Evolutionary conservation across 768 basidiomycete genomes (phyloP).

Genomic region (Boletellus emodensis): DNA sequence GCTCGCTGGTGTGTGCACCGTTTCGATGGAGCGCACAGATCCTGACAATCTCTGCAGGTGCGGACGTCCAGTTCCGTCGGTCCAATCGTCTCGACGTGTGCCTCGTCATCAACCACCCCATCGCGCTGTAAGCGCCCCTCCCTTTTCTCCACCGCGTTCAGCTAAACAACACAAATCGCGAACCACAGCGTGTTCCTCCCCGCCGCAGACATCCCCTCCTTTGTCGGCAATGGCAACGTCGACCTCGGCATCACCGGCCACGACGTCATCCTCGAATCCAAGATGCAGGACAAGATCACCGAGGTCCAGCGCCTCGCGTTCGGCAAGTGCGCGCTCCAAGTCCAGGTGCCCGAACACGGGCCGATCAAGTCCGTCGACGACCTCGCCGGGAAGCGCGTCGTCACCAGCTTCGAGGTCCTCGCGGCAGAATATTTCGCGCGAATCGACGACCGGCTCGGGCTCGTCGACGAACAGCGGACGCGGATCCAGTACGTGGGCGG

Average conservation of each 20-base stretch:
- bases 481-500: conserved; percentile 95
- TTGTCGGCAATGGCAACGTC: conserved; percentile 96
- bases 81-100: conserved; percentile 88
- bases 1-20: conserved; percentile 60
- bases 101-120: conserved; percentile 88
- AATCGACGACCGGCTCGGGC: conserved; percentile 52
- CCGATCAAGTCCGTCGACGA: conserved; percentile 68
- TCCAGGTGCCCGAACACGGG: conserved; percentile 84
- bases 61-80: conserved; percentile 92
- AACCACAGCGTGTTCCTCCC: conserved; percentile 84
- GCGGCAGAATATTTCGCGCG: conserved; percentile 71
- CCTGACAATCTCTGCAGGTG: conserved; percentile 46
- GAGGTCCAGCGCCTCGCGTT: conserved; percentile 85
- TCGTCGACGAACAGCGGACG: conserved; percentile 59
- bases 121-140: conserved; percentile 72
- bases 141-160: background rate
- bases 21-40: background rate
- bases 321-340: conserved; percentile 84
- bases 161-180: background rate
- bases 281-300: conserved; percentile 73
- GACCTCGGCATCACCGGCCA: conserved; percentile 97
- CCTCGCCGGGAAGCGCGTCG: conserved; percentile 87
- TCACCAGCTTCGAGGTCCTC: conserved; percentile 93
- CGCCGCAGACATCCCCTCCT: conserved; percentile 95
- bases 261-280: conserved; percentile 90